Conservation (phyloP, 495 filamentous ascomycete genomes). For the Oidiodendron maius region DNA sequence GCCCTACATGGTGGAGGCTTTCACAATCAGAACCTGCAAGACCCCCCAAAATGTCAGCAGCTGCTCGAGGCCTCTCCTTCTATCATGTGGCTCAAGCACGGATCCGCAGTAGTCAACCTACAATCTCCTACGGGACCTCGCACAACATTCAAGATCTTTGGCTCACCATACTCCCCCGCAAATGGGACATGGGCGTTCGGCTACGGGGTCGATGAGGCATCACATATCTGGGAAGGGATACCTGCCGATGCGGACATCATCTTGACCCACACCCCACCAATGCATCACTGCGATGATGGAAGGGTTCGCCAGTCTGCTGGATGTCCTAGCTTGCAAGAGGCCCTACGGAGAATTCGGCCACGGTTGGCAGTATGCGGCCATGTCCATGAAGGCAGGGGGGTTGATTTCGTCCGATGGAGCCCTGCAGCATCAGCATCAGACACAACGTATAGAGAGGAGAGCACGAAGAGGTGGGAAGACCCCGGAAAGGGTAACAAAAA, state of each 20-base stretch:
- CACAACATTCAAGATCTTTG: constrained; percentile 69
- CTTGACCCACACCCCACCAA: constrained; percentile 77
- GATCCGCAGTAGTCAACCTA: constrained; percentile 52
- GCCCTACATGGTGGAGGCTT: constrained; percentile 47
- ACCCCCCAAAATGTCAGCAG: constrained; percentile 47
- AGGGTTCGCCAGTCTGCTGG: constrained; percentile 44
- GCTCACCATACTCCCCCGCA: constrained; percentile 64
- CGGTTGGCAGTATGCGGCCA: constrained; percentile 84
- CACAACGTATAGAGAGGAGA: constrained; percentile 26
- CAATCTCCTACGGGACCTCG: constrained; percentile 50
- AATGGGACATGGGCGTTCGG: constrained; percentile 67
- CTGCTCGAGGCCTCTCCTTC: constrained; percentile 47
- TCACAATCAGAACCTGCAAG: constrained; percentile 53
- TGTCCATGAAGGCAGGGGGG: constrained; percentile 64
- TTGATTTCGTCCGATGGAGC: constrained; percentile 54
- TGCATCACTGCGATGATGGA: constrained; percentile 66
- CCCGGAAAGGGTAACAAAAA: constrained; percentile 47
- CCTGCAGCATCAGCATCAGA: constrained; percentile 20
- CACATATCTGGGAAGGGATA: constrained; percentile 49
- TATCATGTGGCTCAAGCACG: constrained; percentile 62
- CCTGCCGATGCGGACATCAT: constrained; percentile 73
- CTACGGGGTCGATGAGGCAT: constrained; percentile 47
- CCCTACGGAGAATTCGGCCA: constrained; percentile 73
- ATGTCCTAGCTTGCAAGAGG: constrained; percentile 63
- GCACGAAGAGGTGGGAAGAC: constrained; percentile 34